phyloP scores from a whole-genome alignment of 2,329 filamentous ascomycete species.

The Plenodomus biglobosus region DNA sequence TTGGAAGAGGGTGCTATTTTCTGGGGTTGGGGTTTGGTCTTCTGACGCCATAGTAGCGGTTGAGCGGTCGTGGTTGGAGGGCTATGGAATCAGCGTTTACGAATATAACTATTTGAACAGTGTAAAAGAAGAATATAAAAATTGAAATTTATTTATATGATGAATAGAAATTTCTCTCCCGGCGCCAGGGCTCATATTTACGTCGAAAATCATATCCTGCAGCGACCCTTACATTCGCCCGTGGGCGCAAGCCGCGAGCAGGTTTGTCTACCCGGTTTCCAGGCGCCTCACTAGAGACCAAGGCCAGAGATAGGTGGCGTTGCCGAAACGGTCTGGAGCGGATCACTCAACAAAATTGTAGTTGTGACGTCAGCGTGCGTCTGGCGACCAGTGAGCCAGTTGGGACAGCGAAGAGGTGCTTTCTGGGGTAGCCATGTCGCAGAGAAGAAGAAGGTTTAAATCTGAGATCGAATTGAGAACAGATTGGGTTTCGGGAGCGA shows the following conservation, averaged over 20 bases:
- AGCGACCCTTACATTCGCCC: constrained; percentile 8
- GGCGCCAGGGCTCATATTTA: constrained; percentile 8
- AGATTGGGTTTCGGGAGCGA: not conserved
- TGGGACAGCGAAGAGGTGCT: not conserved
- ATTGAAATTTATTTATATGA: too few species aligned
- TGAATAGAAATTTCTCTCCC: not conserved
- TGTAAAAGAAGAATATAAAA: too few species aligned
- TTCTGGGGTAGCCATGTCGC: not conserved
- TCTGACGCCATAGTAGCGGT: constrained; percentile 27
- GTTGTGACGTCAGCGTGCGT: constrained; percentile 29
- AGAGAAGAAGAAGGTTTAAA: not conserved
- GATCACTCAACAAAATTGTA: constrained; percentile 24
- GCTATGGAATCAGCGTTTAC: too few species aligned
- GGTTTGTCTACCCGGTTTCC: constrained; percentile 20
- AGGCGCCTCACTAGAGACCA: constrained; percentile 9
- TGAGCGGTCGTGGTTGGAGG: not conserved
- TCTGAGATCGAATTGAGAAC: not conserved
- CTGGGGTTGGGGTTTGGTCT: constrained; percentile 37
- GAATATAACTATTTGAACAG: too few species aligned
- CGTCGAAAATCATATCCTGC: constrained; percentile 3
- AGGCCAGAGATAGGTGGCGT: constrained; percentile 4
- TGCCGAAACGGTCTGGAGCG: constrained; percentile 10
- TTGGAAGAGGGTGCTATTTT: constrained; percentile 60
- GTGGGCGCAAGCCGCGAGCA: constrained; percentile 9
- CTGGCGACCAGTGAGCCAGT: not conserved